These are phyloP conservation scores for Cystobasidium tubakii DNA, from an alignment of 768 basidiomycete genomes.

Conservation along the genomic window DNA sequence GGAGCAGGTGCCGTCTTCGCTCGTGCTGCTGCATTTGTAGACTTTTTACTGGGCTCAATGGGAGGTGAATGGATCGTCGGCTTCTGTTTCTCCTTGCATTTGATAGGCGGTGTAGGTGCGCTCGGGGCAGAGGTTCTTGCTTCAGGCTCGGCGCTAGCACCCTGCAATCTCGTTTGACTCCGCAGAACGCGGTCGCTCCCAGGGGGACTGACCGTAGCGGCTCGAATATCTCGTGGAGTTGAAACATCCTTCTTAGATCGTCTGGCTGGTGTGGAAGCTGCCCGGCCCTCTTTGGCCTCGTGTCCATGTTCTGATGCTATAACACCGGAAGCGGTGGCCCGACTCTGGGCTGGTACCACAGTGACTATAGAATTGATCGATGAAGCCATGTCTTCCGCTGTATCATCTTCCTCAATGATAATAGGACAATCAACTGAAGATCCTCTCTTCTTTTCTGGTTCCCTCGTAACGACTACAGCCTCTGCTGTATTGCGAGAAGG, in stretches of 20 bases:
- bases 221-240: not conserved
- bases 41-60: not conserved
- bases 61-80: not conserved
- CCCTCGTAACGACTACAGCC: not conserved
- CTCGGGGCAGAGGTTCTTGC: not conserved
- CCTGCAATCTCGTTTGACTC: not conserved
- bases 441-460: not conserved
- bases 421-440: not conserved
- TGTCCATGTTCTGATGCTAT: no score
- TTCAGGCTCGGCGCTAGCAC: not conserved
- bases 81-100: not conserved
- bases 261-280: not conserved
- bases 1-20: not conserved
- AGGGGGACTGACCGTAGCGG: not conserved
- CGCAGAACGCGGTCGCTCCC: slow-evolving; percentile 4
- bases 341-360: not conserved
- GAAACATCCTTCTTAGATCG: not conserved
- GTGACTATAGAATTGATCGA: not conserved
- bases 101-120: not conserved
- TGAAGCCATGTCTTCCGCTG: not conserved
- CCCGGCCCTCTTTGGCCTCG: not conserved
- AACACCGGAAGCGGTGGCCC: not conserved
- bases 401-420: not conserved
- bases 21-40: not conserved
- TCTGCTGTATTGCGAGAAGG: not conserved